Evolutionary conservation across 768 basidiomycete genomes (phyloP), one percentile per base, ranked within the genome.

Genomic region (Wakefieldia striispora): DNA sequence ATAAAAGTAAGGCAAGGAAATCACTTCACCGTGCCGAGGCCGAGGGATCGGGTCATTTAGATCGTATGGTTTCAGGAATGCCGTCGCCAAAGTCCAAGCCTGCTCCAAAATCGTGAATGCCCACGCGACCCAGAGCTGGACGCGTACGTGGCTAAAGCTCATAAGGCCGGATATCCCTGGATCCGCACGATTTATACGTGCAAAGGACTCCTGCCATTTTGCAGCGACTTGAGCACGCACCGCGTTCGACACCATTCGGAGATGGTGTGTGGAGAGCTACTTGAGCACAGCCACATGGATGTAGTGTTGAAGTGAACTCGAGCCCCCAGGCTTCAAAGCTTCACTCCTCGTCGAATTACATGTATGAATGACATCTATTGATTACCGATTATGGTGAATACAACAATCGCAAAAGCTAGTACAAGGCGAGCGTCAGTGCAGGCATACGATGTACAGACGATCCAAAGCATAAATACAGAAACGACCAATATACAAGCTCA

Each of bases 201-300:
- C 67, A 62, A 87, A 87, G 2, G 82, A 75, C 17, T 86, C 82
- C 52, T 84, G 81, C 84, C 86, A 87, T 70, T 85, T 84, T 3
- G 82, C 71, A 16, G 80, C 76, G 9, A 86, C 82, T 61, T 86
- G 84, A 1, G 77, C 75, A 40, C 77, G 77, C n/a, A 86, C 69
- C 21, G 83, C 83, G 49, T 79, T 75, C 5, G 82, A 82, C 16
- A 79, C 76, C 83, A 82, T 84, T 37, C 16, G 6, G 4, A 20
- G 23, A 35, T 33, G n/a, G n/a, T n/a, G n/a, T n/a, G n/a, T 24
- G 24, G 24, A 24, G 45, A 17, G 21, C 12, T 12, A n/a, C n/a
- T 8, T 0, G 7, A 12, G 24, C 53, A 64, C 56, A 62, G 62
- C 64, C 59, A 66, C 64, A 27, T n/a, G 16, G 21, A n/a, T n/a